These are phyloP conservation scores for Ophiostoma pallidulum DNA, from an alignment of 2,329 filamentous ascomycete genomes.

Conservation along the genomic window DNA sequence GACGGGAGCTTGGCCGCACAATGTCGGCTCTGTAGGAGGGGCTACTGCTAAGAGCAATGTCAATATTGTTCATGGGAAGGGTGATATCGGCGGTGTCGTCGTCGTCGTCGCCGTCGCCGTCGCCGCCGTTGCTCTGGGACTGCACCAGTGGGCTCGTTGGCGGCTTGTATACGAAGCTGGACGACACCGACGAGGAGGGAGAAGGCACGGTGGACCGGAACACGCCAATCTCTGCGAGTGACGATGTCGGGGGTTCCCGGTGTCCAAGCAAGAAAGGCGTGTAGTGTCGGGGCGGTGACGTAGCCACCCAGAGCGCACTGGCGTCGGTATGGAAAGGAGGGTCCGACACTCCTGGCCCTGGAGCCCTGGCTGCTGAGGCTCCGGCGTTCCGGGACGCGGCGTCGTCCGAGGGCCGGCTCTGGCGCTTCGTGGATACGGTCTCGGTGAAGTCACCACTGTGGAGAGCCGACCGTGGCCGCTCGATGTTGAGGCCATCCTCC, in stretches of 20 bases:
- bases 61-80: conserved; percentile 40
- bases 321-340: conserved; percentile 14
- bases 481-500: conserved; percentile 55
- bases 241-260: conserved; percentile 14
- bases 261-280: conserved; percentile 36
- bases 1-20: conserved; percentile 34
- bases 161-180: conserved; percentile 73
- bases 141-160: conserved; percentile 90
- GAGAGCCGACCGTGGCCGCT: conserved; percentile 69
- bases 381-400: conserved; percentile 1
- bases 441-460: conserved; percentile 59
- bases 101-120: conserved; percentile 2
- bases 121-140: conserved; percentile 73
- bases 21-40: conserved; percentile 16
- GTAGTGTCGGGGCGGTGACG: conserved; percentile 46
- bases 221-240: conserved; percentile 8
- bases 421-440: background rate
- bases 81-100: conserved; percentile 45
- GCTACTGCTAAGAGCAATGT: conserved; percentile 32
- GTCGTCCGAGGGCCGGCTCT: background rate
- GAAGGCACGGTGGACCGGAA: conserved; percentile 37
- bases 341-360: background rate
- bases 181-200: conserved; percentile 62
- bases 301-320: conserved; percentile 38
- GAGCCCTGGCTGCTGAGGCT: background rate